Conservation (phyloP, 2,329 filamentous ascomycete genomes). For the Trichophyton schoenleinii region DNA sequence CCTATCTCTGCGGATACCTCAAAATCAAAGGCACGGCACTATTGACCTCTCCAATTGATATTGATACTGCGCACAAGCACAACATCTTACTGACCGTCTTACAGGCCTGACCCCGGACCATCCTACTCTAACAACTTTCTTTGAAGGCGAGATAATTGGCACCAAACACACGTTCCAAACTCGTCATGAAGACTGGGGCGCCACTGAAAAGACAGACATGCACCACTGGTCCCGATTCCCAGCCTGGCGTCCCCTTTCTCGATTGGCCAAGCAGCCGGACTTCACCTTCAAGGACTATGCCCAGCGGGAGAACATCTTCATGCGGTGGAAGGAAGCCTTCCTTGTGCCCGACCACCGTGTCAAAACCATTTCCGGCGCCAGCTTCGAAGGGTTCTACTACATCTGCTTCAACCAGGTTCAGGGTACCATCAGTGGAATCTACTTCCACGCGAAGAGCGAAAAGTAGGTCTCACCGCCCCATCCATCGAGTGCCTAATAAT, state of each 20-base stretch:
- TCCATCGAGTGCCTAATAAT: background rate
- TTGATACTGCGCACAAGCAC: no score
- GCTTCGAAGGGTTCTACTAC: constrained; percentile 98
- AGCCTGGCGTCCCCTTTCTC: constrained; percentile 66
- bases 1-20: constrained; percentile 87
- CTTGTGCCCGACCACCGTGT: constrained; percentile 90
- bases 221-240: constrained; percentile 87
- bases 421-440: constrained; percentile 81
- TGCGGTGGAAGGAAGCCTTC: constrained; percentile 99
- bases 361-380: constrained; percentile 79
- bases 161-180: constrained; percentile 91
- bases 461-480: constrained; percentile 50
- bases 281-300: constrained; percentile 55
- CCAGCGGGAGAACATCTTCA: constrained; percentile 82
- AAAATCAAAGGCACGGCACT: constrained; percentile 67
- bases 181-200: constrained; percentile 79
- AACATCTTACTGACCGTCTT: background rate
- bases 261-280: constrained; percentile 46
- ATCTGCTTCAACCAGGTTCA: constrained; percentile 93
- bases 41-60: no score
- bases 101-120: constrained; percentile 86
- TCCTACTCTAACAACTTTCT: constrained; percentile 94
- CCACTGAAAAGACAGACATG: constrained; percentile 78
- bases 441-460: constrained; percentile 96
- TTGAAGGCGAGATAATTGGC: constrained; percentile 95